Evolutionary conservation across 345 rosid species (phyloP), one percentile per base, ranked within the genome.

Genomic region (Eutrema heterophyllum): DNA sequence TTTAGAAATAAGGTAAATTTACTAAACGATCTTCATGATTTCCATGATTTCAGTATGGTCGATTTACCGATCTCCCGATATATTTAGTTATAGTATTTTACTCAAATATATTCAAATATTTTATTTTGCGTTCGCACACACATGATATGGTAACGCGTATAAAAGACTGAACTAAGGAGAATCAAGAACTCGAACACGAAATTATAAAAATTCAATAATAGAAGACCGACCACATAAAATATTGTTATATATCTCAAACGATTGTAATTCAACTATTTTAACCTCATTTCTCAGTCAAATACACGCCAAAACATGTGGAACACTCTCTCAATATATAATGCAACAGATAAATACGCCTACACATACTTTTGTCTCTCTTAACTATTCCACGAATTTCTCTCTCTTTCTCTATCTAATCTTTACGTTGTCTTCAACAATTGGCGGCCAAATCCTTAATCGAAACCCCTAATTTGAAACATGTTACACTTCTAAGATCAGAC

Each of bases 371-470:
- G 35, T 49, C 5, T 66, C 60, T 58, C 64, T 68, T 33, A 32
- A 40, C 39, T 60, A 26, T 45, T 62, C 16, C 50, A 30, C 65
- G 5, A 58, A 39, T 9, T 40, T 14, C 64, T 44, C 49, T 48
- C 12, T 59, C 43, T 29, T 49, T 6, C 3, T 36, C 44, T 49
- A 46, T 32, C 32, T 15, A 12, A 26, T 18, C 52, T 67, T 27
- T 39, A 26, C 38, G 24, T n/a, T 10, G 43, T 64, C 36, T 18
- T 44, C 59, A 6, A 68, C 39, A 52, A 18, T 83, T 86, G 88
- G 86, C 87, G 49, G 56, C 82, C 9, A 83, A 74, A 33, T 21
- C 72, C 2, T 64, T 73, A 15, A 57, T 81, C 78, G 77, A 82
- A 48, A 78, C 9, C 77, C 74, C 80, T 21, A 74, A 66, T 53